phyloP scores from a whole-genome alignment of 208 protist species.

The Porcisia deanei region DNA sequence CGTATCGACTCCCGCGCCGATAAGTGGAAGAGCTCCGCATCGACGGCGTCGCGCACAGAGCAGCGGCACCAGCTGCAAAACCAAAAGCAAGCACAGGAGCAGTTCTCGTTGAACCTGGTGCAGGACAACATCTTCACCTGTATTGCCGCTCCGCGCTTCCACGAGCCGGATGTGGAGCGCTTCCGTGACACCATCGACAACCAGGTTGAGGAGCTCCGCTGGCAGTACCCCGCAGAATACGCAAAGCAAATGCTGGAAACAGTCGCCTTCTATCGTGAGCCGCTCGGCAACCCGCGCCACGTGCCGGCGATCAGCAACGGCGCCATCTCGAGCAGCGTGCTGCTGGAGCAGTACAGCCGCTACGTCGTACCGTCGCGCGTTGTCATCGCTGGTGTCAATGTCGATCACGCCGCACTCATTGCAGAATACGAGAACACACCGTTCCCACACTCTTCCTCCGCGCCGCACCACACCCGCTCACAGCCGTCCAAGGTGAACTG shows the following conservation, averaged over 20 bases:
- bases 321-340: constrained; percentile 58
- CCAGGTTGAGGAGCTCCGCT: constrained; percentile 81
- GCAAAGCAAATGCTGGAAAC: constrained; percentile 81
- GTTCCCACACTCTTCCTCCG: constrained; percentile 61
- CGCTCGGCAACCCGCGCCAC: constrained; percentile 84
- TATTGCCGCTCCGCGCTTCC: constrained; percentile 77
- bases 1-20: constrained; percentile 74
- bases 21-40: constrained; percentile 52
- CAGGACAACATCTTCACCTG: constrained; percentile 86
- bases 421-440: constrained; percentile 89
- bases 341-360: constrained; percentile 79
- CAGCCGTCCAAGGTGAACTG: constrained; percentile 25
- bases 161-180: constrained; percentile 79
- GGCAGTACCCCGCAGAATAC: constrained; percentile 78
- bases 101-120: constrained; percentile 62
- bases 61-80: constrained; percentile 5
- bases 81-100: constrained; percentile 23
- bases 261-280: constrained; percentile 88
- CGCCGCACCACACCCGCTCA: constrained; percentile 67
- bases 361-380: constrained; percentile 76
- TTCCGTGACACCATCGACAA: constrained; percentile 89
- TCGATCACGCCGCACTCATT: constrained; percentile 81
- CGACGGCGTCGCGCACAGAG: constrained; percentile 18
- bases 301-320: constrained; percentile 76
- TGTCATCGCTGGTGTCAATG: constrained; percentile 89